Conservation (phyloP, 225 moss, liverwort and hornwort genomes). For the Physcomitrium patens region DNA sequence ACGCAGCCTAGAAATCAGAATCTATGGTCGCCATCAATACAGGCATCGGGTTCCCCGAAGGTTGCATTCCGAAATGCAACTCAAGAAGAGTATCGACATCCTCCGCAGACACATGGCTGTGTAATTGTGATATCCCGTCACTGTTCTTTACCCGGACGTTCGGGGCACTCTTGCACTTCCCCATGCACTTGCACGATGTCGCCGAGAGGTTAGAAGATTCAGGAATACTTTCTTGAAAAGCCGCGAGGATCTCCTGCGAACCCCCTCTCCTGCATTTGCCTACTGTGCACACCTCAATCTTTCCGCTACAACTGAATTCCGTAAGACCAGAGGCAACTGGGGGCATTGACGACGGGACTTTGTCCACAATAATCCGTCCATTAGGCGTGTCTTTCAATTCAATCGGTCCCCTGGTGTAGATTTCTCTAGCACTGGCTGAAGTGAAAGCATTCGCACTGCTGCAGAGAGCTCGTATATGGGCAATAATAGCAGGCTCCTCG, state of each 20-base stretch:
- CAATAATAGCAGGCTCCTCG: slow-evolving; percentile 47
- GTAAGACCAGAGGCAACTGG: background rate
- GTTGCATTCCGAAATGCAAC: slow-evolving; percentile 40
- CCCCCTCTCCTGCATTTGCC: slow-evolving; percentile 57
- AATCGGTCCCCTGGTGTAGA: slow-evolving; percentile 32
- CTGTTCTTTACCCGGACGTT: slow-evolving; percentile 47
- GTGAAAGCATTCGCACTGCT: slow-evolving; percentile 28
- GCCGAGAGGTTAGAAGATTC: slow-evolving; percentile 38
- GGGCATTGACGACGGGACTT: slow-evolving; percentile 21
- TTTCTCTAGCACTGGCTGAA: slow-evolving; percentile 10
- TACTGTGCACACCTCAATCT: slow-evolving; percentile 56
- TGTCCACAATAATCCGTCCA: slow-evolving; percentile 32
- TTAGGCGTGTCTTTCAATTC: slow-evolving; percentile 31
- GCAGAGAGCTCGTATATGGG: slow-evolving; percentile 55
- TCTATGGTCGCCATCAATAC: slow-evolving; percentile 27
- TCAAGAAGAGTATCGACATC: slow-evolving; percentile 50
- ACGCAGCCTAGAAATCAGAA: slow-evolving; percentile 23
- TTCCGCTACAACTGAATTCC: slow-evolving; percentile 17
- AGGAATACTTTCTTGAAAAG: slow-evolving; percentile 42
- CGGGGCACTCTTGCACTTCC: slow-evolving; percentile 60
- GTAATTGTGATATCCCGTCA: slow-evolving; percentile 42
- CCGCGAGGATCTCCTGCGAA: slow-evolving; percentile 45
- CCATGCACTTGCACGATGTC: slow-evolving; percentile 67
- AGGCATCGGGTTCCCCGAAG: background rate
- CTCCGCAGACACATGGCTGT: slow-evolving; percentile 40